Conservation (phyloP, 805 yeast genomes). For the Candida maesae region DNA sequence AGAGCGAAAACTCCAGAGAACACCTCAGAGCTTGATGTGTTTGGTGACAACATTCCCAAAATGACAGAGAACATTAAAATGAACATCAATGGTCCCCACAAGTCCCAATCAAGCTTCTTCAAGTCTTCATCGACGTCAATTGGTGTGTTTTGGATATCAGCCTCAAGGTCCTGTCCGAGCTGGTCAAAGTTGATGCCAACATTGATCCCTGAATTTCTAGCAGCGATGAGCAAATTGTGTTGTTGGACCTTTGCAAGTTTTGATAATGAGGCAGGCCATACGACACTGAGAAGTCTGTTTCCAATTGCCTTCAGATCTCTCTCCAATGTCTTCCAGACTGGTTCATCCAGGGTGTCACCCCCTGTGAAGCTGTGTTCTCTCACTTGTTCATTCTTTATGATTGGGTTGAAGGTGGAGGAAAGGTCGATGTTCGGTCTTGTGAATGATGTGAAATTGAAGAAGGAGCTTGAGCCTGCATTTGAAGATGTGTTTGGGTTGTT, state of each 20-base stretch:
- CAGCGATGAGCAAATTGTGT: conserved; percentile 26
- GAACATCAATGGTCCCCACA: conserved; percentile 72
- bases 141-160: conserved; percentile 22
- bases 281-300: conserved; percentile 37
- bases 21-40: conserved; percentile 42
- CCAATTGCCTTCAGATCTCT: conserved; percentile 45
- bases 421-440: conserved; percentile 31
- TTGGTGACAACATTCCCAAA: conserved; percentile 30
- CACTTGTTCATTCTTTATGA: conserved; percentile 27
- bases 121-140: conserved; percentile 23
- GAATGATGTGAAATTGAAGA: conserved; percentile 28
- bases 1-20: conserved; percentile 63
- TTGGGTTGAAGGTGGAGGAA: conserved; percentile 29
- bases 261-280: conserved; percentile 37
- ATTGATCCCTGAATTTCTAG: conserved; percentile 29
- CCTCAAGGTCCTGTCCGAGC: conserved; percentile 27
- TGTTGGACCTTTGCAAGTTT: conserved; percentile 30
- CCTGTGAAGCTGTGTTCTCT: conserved; percentile 40
- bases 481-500: conserved; percentile 2
- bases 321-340: conserved; percentile 51
- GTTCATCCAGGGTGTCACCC: conserved; percentile 71
- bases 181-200: conserved; percentile 29
- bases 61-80: conserved; percentile 52
- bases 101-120: conserved; percentile 49
- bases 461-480: conserved; percentile 13